These are phyloP conservation scores for Pestalotiopsis sp. DNA, from an alignment of 2,329 filamentous ascomycete genomes.

Conservation along the genomic window DNA sequence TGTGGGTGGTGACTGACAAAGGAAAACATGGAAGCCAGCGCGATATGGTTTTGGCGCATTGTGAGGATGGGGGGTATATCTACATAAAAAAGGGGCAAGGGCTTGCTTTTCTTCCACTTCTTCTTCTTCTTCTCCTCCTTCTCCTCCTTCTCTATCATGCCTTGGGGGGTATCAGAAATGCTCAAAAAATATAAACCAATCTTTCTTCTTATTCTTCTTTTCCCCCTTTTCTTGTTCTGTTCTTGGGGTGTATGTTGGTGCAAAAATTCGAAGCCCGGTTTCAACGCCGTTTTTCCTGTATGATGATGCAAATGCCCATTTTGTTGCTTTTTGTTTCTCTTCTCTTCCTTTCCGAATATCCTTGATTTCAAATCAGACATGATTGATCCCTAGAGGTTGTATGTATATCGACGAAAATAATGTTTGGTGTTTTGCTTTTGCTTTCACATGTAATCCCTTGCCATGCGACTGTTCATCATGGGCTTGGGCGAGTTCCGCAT, in stretches of 20 bases:
- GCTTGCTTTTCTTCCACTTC: neutral
- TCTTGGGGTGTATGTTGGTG: too few relatives aligned
- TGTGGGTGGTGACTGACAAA: too few relatives aligned
- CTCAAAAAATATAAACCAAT: neutral
- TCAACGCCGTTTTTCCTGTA: neutral
- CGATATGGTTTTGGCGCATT: neutral
- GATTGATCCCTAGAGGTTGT: too few relatives aligned
- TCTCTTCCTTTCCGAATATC: neutral
- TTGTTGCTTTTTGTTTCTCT: neutral
- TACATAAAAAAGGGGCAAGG: neutral
- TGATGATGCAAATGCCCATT: neutral
- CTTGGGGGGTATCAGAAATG: neutral
- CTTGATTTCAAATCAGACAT: neutral
- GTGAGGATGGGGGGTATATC: neutral
- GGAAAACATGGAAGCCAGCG: too few relatives aligned
- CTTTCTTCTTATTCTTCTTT: neutral
- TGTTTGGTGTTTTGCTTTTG: too few relatives aligned
- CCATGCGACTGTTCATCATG: neutral
- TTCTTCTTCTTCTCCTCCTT: neutral
- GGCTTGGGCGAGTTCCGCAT: slow-evolving; percentile 5
- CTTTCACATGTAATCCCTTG: slow-evolving; percentile 7
- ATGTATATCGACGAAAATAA: too few relatives aligned
- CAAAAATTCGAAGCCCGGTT: neutral
- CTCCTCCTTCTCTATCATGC: neutral
- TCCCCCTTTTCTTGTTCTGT: neutral